These are phyloP conservation scores for Leccinum imitatum DNA, from an alignment of 768 basidiomycete species.

Conservation along the genomic window DNA sequence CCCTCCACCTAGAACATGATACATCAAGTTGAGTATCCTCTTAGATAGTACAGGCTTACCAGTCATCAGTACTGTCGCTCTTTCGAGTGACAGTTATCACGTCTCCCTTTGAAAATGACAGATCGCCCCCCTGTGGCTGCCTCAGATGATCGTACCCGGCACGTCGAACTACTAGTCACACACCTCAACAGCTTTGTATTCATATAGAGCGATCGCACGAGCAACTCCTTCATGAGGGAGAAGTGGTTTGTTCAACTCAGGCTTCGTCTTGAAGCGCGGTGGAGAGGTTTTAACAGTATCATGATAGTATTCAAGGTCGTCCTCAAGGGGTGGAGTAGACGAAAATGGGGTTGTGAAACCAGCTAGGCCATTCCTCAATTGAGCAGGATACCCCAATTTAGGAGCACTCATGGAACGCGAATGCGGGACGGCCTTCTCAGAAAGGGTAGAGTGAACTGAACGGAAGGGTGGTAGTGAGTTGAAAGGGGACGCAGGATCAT, in stretches of 20 bases:
- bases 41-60: constrained; percentile 41
- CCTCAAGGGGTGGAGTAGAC: constrained; percentile 22
- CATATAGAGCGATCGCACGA: constrained; percentile 71
- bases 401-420: constrained; percentile 37
- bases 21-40: neutral
- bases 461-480: constrained; percentile 36
- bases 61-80: constrained; percentile 72
- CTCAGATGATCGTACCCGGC: constrained; percentile 3
- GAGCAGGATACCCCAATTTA: constrained; percentile 17
- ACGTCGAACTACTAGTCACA: constrained; percentile 11
- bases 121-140: constrained; percentile 59
- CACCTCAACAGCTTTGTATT: constrained; percentile 74
- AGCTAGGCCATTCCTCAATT: constrained; percentile 2
- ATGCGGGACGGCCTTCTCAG: constrained; percentile 31
- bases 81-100: constrained; percentile 68
- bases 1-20: constrained; percentile 62
- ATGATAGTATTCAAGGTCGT: constrained; percentile 15
- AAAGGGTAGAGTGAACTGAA: constrained; percentile 32
- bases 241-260: constrained; percentile 49
- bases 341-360: constrained; percentile 31
- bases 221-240: constrained; percentile 59
- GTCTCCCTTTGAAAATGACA: constrained; percentile 76
- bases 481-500: constrained; percentile 36
- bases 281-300: constrained; percentile 15
- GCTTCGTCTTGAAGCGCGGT: constrained; percentile 46